Conservation (phyloP, 495 filamentous ascomycete genomes). For the Aspergillus bertholletiae region DNA sequence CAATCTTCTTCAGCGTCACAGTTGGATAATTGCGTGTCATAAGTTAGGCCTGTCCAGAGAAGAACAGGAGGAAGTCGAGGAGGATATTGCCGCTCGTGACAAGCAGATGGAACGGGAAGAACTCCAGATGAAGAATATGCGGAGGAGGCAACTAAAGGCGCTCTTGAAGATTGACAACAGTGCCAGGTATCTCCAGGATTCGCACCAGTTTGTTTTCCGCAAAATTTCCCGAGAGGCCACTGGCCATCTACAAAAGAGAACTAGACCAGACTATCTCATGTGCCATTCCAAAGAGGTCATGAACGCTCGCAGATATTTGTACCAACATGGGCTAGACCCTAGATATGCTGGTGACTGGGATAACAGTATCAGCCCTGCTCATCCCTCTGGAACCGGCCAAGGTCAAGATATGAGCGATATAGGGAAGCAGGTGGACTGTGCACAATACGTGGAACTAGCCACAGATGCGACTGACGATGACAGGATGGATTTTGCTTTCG, state of each 20-base stretch:
- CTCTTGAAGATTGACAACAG: conserved; percentile 32
- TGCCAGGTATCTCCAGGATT: conserved; percentile 8
- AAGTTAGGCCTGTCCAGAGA: conserved; percentile 25
- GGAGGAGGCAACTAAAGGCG: conserved; percentile 24
- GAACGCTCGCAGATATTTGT: conserved; percentile 26
- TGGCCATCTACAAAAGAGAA: conserved; percentile 7
- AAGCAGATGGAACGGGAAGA: conserved; percentile 27
- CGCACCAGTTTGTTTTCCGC: conserved; percentile 21
- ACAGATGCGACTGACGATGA: background rate
- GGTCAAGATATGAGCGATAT: background rate
- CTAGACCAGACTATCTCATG: conserved; percentile 17
- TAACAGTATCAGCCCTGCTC: conserved; percentile 17
- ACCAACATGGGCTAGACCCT: conserved; percentile 20
- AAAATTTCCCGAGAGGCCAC: conserved; percentile 12
- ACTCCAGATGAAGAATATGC: conserved; percentile 23
- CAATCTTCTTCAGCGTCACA: conserved; percentile 22
- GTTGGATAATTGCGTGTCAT: conserved; percentile 11
- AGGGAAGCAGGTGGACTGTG: background rate
- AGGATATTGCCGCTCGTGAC: conserved; percentile 18
- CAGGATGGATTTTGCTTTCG: background rate
- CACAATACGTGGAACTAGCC: background rate
- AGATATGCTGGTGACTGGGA: conserved; percentile 33
- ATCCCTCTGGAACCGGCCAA: background rate
- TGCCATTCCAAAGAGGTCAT: conserved; percentile 26
- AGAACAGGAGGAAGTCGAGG: conserved; percentile 15